Evolutionary conservation across 495 filamentous ascomycete species (phyloP), one percentile per base, ranked within the genome.

Genomic region (Aspergillus leporis): DNA sequence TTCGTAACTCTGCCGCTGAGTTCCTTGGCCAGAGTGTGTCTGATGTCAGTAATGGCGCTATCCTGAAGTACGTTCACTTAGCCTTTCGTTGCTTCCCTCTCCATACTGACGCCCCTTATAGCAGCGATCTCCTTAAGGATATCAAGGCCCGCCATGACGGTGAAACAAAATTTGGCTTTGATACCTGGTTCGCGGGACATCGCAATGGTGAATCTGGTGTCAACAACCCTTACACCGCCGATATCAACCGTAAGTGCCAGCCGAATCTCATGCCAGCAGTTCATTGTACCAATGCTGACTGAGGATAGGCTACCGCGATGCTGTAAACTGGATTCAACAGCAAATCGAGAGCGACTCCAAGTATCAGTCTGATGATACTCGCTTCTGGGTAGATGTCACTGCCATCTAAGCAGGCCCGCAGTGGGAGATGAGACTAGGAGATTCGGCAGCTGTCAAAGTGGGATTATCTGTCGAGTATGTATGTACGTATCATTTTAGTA

Each of bases 141-240:
- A 65, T 71, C 53, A 23, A 58, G 30, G 60, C 66, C 48, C 69
- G 69, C 45, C 66, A 67, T 23, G 69, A 69, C 3, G 53, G 66
- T 43, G 64, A 71, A 54, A 23, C 63, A 0, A 21, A 66, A 1
- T 67, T 62, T 31, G 69, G 62, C 7, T 71, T 59, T 45, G 65
- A 71, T 22, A 51, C 51, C 46, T 69, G 66, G 69, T 67, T 63
- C 51, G 62, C 59, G 28, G 66, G 69, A 10, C 69, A 71, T 43
- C 66, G 69, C 36, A 64, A 71, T 43, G 69, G 69, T 50, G 32
- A 56, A 18, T 41, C 51, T 12, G 69, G 69, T 21, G 12, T 71
- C 23, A 19, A 61, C 0, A 61, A 67, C 34, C 69, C 69, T 0
- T 46, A 63, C 40, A 71, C 64, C 0, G 30, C 36, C 0, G 69